These are phyloP conservation scores for Thelephora ganbajun DNA, from an alignment of 768 basidiomycete genomes.

Conservation along the genomic window DNA sequence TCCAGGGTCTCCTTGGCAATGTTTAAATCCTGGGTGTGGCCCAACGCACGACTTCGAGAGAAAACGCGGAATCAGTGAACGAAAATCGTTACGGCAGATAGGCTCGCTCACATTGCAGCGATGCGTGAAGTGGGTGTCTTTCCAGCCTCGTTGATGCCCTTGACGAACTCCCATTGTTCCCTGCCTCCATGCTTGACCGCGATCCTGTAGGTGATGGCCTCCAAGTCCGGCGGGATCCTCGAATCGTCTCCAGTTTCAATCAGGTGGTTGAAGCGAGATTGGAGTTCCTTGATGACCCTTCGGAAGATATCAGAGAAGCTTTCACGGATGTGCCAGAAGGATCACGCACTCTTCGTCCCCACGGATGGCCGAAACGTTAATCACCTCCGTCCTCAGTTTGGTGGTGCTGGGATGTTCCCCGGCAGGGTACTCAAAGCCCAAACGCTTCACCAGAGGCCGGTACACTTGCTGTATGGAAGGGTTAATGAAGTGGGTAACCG, in stretches of 20 bases:
- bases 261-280: slow-evolving; percentile 56
- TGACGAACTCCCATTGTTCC: slow-evolving; percentile 60
- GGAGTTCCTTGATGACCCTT: slow-evolving; percentile 66
- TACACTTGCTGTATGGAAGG: slow-evolving; percentile 37
- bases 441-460: slow-evolving; percentile 58
- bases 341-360: slow-evolving; percentile 26
- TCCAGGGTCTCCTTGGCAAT: slow-evolving; percentile 29
- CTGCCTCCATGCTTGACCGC: slow-evolving; percentile 64
- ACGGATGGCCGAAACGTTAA: slow-evolving; percentile 37
- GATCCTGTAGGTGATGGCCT: slow-evolving; percentile 35
- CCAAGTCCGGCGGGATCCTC: slow-evolving; percentile 69
- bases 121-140: slow-evolving; percentile 61
- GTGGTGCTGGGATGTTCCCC: slow-evolving; percentile 55
- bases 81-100: background rate
- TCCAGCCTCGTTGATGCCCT: slow-evolving; percentile 55
- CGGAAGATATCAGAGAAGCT: slow-evolving; percentile 6
- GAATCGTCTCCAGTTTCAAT: slow-evolving; percentile 62
- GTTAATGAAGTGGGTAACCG: background rate
- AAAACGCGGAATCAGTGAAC: background rate
- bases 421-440: slow-evolving; percentile 64
- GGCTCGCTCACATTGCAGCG: slow-evolving; percentile 45
- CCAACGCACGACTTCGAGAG: slow-evolving; percentile 19
- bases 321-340: slow-evolving; percentile 11
- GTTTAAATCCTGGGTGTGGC: slow-evolving; percentile 21
- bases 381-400: slow-evolving; percentile 62